These are phyloP conservation scores for Trifolium fragiferum DNA, from an alignment of 306 rosid species.

Conservation along the genomic window DNA sequence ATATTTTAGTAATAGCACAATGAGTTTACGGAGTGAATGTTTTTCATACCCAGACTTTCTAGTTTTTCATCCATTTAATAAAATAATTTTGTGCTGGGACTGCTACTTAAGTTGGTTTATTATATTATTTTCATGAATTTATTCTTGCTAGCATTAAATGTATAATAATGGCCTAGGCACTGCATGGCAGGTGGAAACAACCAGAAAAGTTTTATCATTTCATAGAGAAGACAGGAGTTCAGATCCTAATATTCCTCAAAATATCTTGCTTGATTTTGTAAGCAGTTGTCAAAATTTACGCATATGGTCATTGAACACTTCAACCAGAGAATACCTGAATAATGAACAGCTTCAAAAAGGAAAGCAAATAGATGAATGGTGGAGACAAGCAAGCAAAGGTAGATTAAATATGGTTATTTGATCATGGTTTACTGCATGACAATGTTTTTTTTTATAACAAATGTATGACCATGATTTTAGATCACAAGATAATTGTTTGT, in stretches of 20 bases:
- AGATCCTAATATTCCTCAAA: conserved; percentile 90
- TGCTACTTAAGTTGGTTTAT: conserved; percentile 38
- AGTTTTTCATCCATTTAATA: conserved; percentile 22
- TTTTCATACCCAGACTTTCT: conserved; percentile 37
- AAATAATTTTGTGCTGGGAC: conserved; percentile 18
- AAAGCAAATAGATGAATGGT: conserved; percentile 99
- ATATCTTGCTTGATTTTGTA: conserved; percentile 86
- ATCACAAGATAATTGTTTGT: conserved; percentile 26
- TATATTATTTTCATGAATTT: conserved; percentile 15
- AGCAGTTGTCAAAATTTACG: conserved; percentile 99
- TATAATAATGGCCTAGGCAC: conserved; percentile 36
- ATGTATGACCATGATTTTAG: conserved; percentile 29
- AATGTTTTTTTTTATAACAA: background rate
- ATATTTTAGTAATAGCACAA: conserved; percentile 20
- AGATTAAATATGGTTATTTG: conserved; percentile 37
- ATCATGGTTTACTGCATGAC: conserved; percentile 30
- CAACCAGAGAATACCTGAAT: conserved; percentile 89
- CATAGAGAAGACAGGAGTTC: conserved; percentile 92
- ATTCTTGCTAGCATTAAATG: conserved; percentile 31
- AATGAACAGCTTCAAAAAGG: conserved; percentile 98
- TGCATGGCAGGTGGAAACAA: conserved; percentile 82
- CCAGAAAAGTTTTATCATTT: conserved; percentile 86
- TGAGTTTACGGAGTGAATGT: conserved; percentile 28
- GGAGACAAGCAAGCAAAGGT: conserved; percentile 98
- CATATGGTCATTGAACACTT: conserved; percentile 91